phyloP scores from a whole-genome alignment of 2,329 filamentous ascomycete species.

The Epichloe typhina region DNA sequence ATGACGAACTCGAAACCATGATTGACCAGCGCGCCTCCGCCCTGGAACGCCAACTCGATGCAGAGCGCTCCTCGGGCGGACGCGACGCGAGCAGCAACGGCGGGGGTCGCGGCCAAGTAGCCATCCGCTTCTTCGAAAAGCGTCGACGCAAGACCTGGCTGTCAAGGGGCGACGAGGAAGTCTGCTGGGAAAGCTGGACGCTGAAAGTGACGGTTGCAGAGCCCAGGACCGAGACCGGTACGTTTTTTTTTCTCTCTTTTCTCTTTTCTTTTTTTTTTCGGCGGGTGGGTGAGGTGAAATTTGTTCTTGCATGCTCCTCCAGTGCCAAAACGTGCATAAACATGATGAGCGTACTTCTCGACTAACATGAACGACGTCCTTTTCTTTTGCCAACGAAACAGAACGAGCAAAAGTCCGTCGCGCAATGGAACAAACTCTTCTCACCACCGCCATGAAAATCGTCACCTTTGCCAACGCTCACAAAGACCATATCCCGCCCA shows the following conservation, averaged over 20 bases:
- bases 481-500: conserved; percentile 93
- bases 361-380: not conserved
- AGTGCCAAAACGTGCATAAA: too few relatives aligned
- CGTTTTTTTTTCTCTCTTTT: conserved; percentile 14
- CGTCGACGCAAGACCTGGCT: conserved; percentile 70
- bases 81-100: conserved; percentile 9
- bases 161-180: conserved; percentile 74
- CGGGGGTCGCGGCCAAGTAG: conserved; percentile 48
- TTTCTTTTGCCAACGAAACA: conserved; percentile 20
- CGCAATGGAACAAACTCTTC: conserved; percentile 81
- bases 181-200: conserved; percentile 96
- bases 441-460: conserved; percentile 81
- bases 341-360: too few relatives aligned
- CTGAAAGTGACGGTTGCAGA: conserved; percentile 87
- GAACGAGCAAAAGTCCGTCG: conserved; percentile 80
- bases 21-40: conserved; percentile 78
- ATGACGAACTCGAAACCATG: conserved; percentile 81
- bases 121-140: conserved; percentile 92
- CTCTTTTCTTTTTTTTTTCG: not conserved
- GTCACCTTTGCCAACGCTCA: conserved; percentile 75
- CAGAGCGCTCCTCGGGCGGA: conserved; percentile 31
- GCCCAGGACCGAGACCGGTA: conserved; percentile 77
- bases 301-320: too few relatives aligned
- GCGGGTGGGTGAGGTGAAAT: accelerated
- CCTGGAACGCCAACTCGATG: conserved; percentile 64